A percentile compares a stretch with the other conserved stretches of the same genome.
Conservation (phyloP, 257 asterid species). For the Forsythia suspensa region DNA sequence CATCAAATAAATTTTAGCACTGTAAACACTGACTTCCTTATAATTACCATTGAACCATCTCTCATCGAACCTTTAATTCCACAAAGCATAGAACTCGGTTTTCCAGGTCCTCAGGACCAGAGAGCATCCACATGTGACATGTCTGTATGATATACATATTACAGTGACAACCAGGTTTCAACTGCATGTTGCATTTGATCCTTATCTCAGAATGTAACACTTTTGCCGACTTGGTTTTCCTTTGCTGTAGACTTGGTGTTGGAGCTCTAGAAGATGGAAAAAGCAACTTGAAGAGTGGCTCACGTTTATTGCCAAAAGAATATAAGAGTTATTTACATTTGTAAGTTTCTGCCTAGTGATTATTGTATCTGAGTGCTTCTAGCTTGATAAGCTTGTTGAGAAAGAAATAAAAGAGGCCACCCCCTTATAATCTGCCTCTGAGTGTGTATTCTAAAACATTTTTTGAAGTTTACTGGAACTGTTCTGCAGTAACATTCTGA, state of each 20-base stretch:
- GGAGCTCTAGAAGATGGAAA: conserved; percentile 64
- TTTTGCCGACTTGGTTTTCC: conserved; percentile 16
- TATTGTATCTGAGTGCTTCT: conserved; percentile 33
- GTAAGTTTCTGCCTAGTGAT: conserved; percentile 23
- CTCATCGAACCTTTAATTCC: background rate
- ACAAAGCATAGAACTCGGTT: background rate
- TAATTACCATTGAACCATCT: background rate
- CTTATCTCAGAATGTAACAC: background rate
- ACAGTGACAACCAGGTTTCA: background rate
- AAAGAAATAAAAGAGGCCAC: conserved; percentile 32
- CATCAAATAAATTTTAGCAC: background rate
- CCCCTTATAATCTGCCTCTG: conserved; percentile 15
- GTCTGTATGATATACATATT: background rate
- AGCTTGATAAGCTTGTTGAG: conserved; percentile 11
- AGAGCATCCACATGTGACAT: background rate
- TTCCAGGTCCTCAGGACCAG: background rate
- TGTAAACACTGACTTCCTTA: background rate
- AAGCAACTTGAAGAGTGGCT: conserved; percentile 20
- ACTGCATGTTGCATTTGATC: background rate
- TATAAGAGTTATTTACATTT: conserved; percentile 19
- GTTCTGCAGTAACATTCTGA: background rate
- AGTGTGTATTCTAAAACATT: background rate
- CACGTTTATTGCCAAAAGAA: conserved; percentile 6
- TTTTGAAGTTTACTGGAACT: background rate
- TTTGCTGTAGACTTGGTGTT: conserved; percentile 77